Evolutionary conservation across 1,284 basidiomycete species (phyloP).

Genomic region (Cerioporus squamosus): DNA sequence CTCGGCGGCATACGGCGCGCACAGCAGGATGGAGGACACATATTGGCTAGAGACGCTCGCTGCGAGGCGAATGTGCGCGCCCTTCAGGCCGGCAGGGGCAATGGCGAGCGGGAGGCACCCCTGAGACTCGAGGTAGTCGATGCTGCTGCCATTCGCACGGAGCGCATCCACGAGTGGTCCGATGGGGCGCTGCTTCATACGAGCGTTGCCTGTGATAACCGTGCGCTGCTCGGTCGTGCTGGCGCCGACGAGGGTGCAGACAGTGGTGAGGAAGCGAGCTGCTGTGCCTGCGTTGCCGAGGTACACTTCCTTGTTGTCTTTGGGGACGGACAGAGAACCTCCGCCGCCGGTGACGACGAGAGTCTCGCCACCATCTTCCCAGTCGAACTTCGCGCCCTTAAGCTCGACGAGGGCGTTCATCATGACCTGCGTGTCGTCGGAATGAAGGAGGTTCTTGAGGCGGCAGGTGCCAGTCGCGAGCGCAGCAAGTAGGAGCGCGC

Average conservation of each 20-base stretch:
- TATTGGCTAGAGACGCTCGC: slow-evolving; percentile 98
- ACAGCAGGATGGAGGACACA: slow-evolving; percentile 95
- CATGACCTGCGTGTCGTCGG: slow-evolving; percentile 99
- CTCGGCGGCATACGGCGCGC: slow-evolving; percentile 90
- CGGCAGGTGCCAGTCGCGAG: slow-evolving; percentile 89
- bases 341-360: slow-evolving; percentile 90
- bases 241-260: slow-evolving; percentile 83
- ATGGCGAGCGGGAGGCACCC: slow-evolving; percentile 94
- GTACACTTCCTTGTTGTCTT: slow-evolving; percentile 87
- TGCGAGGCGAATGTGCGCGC: slow-evolving; percentile 85
- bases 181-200: slow-evolving; percentile 98
- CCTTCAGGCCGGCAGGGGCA: slow-evolving; percentile 82
- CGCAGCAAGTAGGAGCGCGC: slow-evolving; percentile 93
- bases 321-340: slow-evolving; percentile 81
- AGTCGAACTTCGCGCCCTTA: slow-evolving; percentile 88
- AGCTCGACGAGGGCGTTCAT: slow-evolving; percentile 92
- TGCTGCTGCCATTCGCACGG: slow-evolving; percentile 77
- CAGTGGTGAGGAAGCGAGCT: slow-evolving; percentile 96
- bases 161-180: slow-evolving; percentile 96
- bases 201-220: slow-evolving; percentile 93
- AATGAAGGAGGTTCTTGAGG: slow-evolving; percentile 91
- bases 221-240: slow-evolving; percentile 57
- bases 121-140: slow-evolving; percentile 79
- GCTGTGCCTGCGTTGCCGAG: slow-evolving; percentile 98
- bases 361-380: slow-evolving; percentile 95